These are phyloP conservation scores for Diaporthe sp. DNA, from an alignment of 2,329 filamentous ascomycete genomes.

Conservation along the genomic window DNA sequence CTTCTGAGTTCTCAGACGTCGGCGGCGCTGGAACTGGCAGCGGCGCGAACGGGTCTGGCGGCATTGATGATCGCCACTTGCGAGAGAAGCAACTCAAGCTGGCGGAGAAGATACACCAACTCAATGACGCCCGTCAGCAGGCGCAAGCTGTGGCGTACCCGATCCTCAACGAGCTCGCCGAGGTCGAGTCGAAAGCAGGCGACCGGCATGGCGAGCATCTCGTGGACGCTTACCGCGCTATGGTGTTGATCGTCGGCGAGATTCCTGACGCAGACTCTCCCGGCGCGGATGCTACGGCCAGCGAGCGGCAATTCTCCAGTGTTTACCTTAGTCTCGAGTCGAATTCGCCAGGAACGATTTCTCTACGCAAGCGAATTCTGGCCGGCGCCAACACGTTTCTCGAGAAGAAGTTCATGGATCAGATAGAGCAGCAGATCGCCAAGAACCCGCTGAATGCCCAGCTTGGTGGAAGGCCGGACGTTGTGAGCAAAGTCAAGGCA, in stretches of 20 bases:
- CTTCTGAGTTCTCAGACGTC: constrained; percentile 77
- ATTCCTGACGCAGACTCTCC: constrained; percentile 70
- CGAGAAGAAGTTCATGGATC: constrained; percentile 83
- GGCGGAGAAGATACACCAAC: constrained; percentile 80
- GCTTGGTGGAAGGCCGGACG: constrained; percentile 88
- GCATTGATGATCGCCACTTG: constrained; percentile 80
- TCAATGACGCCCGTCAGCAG: constrained; percentile 83
- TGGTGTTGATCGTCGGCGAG: constrained; percentile 85
- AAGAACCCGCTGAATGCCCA: constrained; percentile 91
- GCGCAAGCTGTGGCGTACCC: constrained; percentile 70
- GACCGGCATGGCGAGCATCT: constrained; percentile 82
- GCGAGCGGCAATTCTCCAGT: constrained; percentile 80
- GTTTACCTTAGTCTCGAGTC: constrained; percentile 83
- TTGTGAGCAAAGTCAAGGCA: constrained; percentile 90
- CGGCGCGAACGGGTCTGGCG: constrained; percentile 59
- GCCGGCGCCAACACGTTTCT: constrained; percentile 84
- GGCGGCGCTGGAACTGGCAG: constrained; percentile 66
- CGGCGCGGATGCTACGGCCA: constrained; percentile 74
- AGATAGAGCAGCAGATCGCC: constrained; percentile 82
- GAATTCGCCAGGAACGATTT: constrained; percentile 73
- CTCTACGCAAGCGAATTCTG: constrained; percentile 83
- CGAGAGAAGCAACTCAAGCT: constrained; percentile 89
- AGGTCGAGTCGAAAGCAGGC: constrained; percentile 78
- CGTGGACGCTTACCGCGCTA: constrained; percentile 84
- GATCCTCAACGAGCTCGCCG: constrained; percentile 80